A percentile compares a stretch with the other conserved stretches of the same genome.
phyloP scores from a whole-genome alignment of 2,329 filamentous ascomycete genomes.

The Fusarium nanum region DNA sequence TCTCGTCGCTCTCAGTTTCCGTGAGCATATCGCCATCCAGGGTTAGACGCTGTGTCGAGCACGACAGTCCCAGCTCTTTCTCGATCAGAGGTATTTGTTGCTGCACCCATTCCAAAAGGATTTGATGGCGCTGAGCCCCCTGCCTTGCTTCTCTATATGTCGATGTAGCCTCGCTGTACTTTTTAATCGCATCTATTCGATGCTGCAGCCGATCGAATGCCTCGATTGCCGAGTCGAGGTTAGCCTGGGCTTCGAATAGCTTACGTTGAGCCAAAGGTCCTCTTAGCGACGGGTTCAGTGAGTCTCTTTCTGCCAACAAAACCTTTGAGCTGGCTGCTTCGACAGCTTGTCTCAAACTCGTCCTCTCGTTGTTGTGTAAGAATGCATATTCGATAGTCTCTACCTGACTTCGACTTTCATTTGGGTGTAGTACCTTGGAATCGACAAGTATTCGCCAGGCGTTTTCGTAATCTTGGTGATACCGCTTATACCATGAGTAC shows the following conservation, averaged over 20 bases:
- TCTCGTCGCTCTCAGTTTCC: constrained; percentile 17
- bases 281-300: constrained; percentile 26
- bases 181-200: constrained; percentile 19
- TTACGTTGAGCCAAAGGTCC: constrained; percentile 14
- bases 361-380: constrained; percentile 2
- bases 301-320: constrained; percentile 37
- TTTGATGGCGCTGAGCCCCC: constrained; percentile 28
- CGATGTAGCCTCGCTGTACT: constrained; percentile 14
- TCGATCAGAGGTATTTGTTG: constrained; percentile 37
- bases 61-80: constrained; percentile 21
- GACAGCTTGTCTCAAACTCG: constrained; percentile 16
- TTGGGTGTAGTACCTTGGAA: constrained; percentile 11
- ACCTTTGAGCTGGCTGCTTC: constrained; percentile 32
- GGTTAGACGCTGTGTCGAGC: not conserved
- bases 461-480: constrained; percentile 24
- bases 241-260: constrained; percentile 25
- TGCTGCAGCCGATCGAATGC: constrained; percentile 25
- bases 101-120: constrained; percentile 37
- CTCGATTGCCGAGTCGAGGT: constrained; percentile 31
- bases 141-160: constrained; percentile 26
- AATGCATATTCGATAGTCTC: constrained; percentile 8
- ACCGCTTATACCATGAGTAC: constrained; percentile 30
- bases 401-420: constrained; percentile 18
- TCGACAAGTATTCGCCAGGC: constrained; percentile 31
- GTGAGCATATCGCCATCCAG: not conserved